Percentiles rank a stretch among this genome's conserved stretches.
These are phyloP conservation scores for Cercophora newfieldiana DNA, from an alignment of 495 filamentous ascomycete species.

Conservation along the genomic window DNA sequence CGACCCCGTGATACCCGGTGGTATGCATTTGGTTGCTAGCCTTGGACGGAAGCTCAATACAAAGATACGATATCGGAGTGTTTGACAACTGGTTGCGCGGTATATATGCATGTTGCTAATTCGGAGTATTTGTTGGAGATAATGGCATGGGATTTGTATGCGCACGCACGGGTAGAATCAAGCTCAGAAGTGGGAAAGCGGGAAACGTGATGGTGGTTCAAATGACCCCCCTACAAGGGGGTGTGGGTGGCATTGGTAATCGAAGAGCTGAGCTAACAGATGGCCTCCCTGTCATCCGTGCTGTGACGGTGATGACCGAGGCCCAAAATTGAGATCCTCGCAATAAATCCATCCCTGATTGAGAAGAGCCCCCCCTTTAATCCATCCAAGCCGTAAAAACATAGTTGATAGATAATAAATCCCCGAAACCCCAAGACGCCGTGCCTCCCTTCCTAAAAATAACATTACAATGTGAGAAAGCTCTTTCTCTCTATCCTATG, in stretches of 20 bases:
- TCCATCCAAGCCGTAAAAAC: not conserved
- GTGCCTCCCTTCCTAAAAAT: slow-evolving; percentile 5
- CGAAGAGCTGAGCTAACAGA: not conserved
- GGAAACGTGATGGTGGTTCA: not conserved
- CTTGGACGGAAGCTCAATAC: not conserved
- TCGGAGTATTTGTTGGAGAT: not conserved
- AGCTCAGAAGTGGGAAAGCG: not conserved
- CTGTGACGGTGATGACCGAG: not conserved
- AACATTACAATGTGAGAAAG: slow-evolving; percentile 1
- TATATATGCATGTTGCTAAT: not conserved
- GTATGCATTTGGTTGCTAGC: not conserved
- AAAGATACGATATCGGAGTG: slow-evolving; percentile 21
- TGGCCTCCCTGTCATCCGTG: slow-evolving; percentile 2
- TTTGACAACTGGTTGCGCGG: not conserved
- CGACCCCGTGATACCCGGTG: slow-evolving; percentile 6
- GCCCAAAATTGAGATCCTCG: slow-evolving; percentile 1
- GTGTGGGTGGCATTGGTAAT: slow-evolving; percentile 1
- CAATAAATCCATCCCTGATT: slow-evolving; percentile 2
- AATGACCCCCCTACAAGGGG: not conserved
- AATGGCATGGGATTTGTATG: no score
- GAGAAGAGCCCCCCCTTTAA: not conserved
- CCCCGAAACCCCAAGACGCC: not conserved
- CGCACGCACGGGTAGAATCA: not conserved
- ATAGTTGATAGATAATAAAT: not conserved
- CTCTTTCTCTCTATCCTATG: not conserved